Evolutionary conservation across 192 early-diverging fungal genomes (phyloP), one percentile per base, ranked within the genome.

Genomic region (Backusella tarrabulga): DNA sequence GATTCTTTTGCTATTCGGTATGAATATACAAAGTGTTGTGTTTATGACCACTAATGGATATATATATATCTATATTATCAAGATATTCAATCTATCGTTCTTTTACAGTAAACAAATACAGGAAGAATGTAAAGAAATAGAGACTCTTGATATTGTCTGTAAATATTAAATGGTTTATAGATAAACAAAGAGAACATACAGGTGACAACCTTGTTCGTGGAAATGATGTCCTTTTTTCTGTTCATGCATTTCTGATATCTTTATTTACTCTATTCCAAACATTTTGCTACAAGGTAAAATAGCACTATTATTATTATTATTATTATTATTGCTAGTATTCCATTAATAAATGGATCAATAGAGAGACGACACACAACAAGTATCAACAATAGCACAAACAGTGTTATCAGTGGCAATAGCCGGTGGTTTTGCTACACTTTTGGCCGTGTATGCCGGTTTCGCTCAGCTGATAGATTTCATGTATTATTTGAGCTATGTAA

Each of bases 141-240:
- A 21, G 8, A 34, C 14, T 6, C 5, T 21, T 19, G 17, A 38
- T n/a, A 40, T 66, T 7, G 23, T n/a, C n/a, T 50, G 32, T 15
- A 26, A 42, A 52, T n/a, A 35, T 7, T 36, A 35, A 19, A 50
- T 50, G 4, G 32, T 68, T 4, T 7, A 32, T 38, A 82, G 80
- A 95, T 84, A 86, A 80, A 26, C 74, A 87, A 12, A 87, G 92
- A 19, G 88, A 95, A 75, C 83, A 88, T 40, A 93, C 92, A 1
- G 87, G 86, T 36, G 79, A 89, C 12, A 93, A 93, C 74, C 80
- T 95, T 7, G 92, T 97, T 4, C 88, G 91, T 34, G 84, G 89
- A 63, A 95, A 96, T 72, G 97, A 98, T 84, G 90, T 97, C 46
- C 85, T 95, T 35, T 98, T 98, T 83, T 87, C 93, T 3, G 82